Base-by-base conservation (phyloP, 805 yeast genomes). In the Kuraishia floccosa region DNA sequence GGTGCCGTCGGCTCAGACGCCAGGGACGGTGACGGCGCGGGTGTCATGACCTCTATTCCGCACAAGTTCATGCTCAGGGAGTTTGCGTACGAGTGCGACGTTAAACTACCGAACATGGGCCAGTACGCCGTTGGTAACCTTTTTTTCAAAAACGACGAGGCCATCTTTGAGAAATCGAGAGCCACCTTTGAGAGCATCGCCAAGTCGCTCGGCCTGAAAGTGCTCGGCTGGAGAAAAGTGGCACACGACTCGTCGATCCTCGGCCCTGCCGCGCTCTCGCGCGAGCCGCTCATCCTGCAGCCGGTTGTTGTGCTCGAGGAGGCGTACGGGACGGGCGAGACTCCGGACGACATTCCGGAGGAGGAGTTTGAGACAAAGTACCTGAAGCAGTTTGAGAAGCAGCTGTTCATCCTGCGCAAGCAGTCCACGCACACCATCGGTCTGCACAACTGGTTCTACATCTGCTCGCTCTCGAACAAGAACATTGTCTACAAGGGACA, bases 1-100 rank as follows among this genome's bases (percentile, higher is more conserved):
- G 98, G 98, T 52, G 97, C 97, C 25, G 96, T 87, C 37, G 94
- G 95, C 36, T 67, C 85, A 1, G 95, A 87, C 50, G 94, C 96
- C 15, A 75, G 86, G 47, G 96, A 89, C 54, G 98, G 98, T 58
- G 98, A 89, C 53, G 98, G 98, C 58, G 98, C 98, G 17, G 98
- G 98, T 56, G 85, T 89, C 38, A 74, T 89, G 72, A 73, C 91
- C 30, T 80, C 94, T 19, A 75, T 89, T 39, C 96, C 96, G 22
- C 96, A 87, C 60, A 76, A 72, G 41, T 84, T 91, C 54, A 74
- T 89, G 67, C 57, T 58, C 36, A 74, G 89, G 54, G 97, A 89
- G 60, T 87, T 87, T 53, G 71, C 71, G 45, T 74, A 78, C 44
- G 72, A 72, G 35, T 67, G 79, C 47, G 63, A 72, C 41, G 61